A percentile compares a stretch with the other conserved stretches of the same genome.
These are phyloP conservation scores for Mycena latifolia DNA, from an alignment of 768 basidiomycete genomes.

Conservation along the genomic window DNA sequence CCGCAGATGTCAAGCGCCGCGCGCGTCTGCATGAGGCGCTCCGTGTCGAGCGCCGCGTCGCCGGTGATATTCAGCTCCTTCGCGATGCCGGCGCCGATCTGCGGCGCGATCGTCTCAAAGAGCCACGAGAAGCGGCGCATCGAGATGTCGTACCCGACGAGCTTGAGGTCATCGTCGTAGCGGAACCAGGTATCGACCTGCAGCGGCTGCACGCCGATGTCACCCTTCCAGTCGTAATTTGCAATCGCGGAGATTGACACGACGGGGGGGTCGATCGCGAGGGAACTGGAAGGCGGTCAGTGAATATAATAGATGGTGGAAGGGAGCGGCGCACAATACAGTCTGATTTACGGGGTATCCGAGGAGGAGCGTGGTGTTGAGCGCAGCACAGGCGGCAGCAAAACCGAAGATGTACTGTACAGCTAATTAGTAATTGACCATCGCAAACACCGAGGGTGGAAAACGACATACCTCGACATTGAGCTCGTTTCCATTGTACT, in stretches of 20 bases:
- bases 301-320: neutral
- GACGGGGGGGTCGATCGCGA: slow-evolving; percentile 12
- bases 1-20: too few relatives aligned
- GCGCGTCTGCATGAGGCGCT: too few relatives aligned
- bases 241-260: slow-evolving; percentile 1
- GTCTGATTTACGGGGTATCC: slow-evolving; percentile 4
- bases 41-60: too few relatives aligned
- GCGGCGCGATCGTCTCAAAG: too few relatives aligned
- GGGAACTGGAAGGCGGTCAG: neutral
- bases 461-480: slow-evolving; percentile 24
- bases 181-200: slow-evolving; percentile 21
- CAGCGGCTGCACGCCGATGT: slow-evolving; percentile 13
- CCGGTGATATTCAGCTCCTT: too few relatives aligned
- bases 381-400: slow-evolving; percentile 10
- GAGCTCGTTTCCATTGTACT: slow-evolving; percentile 20
- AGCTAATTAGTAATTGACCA: too few relatives aligned
- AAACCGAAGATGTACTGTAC: slow-evolving; percentile 13
- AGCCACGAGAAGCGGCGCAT: too few relatives aligned
- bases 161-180: slow-evolving; percentile 15
- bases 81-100: too few relatives aligned
- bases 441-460: too few relatives aligned
- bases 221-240: slow-evolving; percentile 20
- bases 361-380: neutral
- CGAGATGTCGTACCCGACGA: too few relatives aligned
- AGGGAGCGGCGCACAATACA: neutral